Evolutionary conservation across 129 eudicot genomes (phyloP).

Genomic region (Rutidosis leptorrhynchoides): DNA sequence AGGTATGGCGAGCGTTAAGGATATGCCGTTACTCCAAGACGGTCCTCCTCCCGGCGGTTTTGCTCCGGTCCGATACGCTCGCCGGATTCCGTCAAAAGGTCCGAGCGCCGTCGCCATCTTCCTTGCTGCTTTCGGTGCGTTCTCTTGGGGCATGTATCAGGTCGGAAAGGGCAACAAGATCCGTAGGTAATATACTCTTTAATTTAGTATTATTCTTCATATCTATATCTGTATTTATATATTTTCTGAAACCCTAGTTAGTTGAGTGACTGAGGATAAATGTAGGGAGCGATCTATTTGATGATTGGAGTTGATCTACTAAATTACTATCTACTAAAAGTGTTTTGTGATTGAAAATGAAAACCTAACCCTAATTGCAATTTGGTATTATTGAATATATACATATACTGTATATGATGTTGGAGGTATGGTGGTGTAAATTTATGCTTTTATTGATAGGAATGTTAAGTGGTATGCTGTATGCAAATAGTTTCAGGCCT

Average conservation of each 20-base stretch:
- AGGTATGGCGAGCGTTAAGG: constrained; percentile 92
- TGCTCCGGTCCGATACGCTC: constrained; percentile 88
- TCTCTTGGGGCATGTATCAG: constrained; percentile 97
- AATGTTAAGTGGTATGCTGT: background rate
- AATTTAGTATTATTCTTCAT: background rate
- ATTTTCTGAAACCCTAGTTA: background rate
- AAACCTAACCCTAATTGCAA: background rate
- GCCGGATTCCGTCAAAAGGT: constrained; percentile 84
- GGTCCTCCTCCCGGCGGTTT: constrained; percentile 99
- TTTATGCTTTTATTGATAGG: background rate
- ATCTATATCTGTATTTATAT: background rate
- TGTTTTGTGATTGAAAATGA: constrained; percentile 6
- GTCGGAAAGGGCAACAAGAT: constrained; percentile 95
- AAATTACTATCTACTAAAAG: background rate
- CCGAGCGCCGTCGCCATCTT: constrained; percentile 97
- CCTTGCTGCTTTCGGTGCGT: constrained; percentile 66
- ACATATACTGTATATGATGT: background rate
- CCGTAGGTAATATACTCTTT: constrained; percentile 56
- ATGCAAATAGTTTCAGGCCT: background rate
- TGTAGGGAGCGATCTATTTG: background rate
- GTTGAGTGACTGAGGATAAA: background rate
- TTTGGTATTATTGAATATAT: background rate
- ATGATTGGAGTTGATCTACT: background rate
- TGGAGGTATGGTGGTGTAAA: background rate
- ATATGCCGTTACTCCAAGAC: constrained; percentile 95